Conservation (phyloP, 352 stramenopile species). For the Thalassiosira allenii region DNA sequence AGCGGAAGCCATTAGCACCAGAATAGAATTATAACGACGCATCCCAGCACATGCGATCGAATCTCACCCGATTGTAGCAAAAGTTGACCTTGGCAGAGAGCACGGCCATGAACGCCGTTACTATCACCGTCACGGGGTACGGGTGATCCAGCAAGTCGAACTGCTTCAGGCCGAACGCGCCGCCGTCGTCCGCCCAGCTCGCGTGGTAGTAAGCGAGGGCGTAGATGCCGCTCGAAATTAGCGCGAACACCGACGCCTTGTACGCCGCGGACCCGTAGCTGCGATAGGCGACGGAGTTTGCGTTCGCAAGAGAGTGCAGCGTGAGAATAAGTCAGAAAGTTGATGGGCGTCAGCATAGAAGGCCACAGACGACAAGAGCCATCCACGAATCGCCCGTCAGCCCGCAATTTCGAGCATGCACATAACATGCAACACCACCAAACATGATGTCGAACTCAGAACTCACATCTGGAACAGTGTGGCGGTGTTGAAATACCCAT, state of each 20-base stretch:
- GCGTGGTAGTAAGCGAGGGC: neutral
- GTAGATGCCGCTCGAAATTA: neutral
- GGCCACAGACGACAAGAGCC: no score
- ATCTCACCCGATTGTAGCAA: slow-evolving; percentile 58
- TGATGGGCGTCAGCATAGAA: no score
- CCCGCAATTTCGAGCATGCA: neutral
- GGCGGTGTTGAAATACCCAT: slow-evolving; percentile 13
- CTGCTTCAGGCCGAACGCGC: neutral
- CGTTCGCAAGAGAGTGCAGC: neutral
- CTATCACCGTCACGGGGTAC: slow-evolving; percentile 43
- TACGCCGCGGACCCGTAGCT: slow-evolving; percentile 11
- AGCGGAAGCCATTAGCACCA: no score
- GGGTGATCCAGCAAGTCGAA: slow-evolving; percentile 28
- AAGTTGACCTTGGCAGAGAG: slow-evolving; percentile 65
- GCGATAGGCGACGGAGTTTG: neutral
- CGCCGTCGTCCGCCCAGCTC: neutral
- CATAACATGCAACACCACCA: neutral
- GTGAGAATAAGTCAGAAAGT: neutral
- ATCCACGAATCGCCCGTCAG: neutral
- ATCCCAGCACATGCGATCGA: neutral
- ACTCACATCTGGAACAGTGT: slow-evolving; percentile 31
- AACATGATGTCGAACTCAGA: slow-evolving; percentile 5
- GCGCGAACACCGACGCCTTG: neutral
- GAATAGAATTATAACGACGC: no score
- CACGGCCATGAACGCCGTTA: slow-evolving; percentile 58